Base-by-base conservation (phyloP, 2,329 filamentous ascomycete genomes). In the Escovopsis sp. region DNA sequence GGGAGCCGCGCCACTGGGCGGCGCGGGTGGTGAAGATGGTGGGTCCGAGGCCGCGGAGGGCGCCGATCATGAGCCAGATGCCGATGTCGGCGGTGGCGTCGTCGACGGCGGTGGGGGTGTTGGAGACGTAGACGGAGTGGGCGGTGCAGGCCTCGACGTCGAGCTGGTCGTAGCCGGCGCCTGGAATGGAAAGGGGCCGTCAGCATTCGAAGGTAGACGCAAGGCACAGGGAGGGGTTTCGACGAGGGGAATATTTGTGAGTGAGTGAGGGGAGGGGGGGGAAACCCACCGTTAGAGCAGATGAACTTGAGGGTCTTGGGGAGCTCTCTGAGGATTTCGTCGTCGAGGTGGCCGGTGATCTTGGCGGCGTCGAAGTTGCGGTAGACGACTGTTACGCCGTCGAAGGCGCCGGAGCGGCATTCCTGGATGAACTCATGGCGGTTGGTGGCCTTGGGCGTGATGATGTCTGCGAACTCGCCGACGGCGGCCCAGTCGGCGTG, bases 151-250 rank as follows among this genome's bases (percentile, higher is more conserved):
- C 78, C 32, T 69, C 54, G 8, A 87, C 65, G 53, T 87, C 77
- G 42, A 92, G 66, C 54, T 86, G 79, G 55, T 93, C 85, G 57
- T 93, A 93, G 27, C 86, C 86, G 37, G 85, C 82, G 41, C 82
- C 77, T 80, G 17, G 17, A 19, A 23, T 18, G n/a, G 16, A 32
- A 11, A 33, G 41, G 10, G 16, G 31, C 30, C 33, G 13, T 26
- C 27, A n/a, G n/a, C n/a, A n/a, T n/a, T n/a, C n/a, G n/a, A n/a
- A n/a, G n/a, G n/a, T n/a, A n/a, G n/a, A n/a, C n/a, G n/a, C n/a
- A n/a, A n/a, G n/a, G n/a, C n/a, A n/a, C n/a, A n/a, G n/a, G n/a
- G n/a, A n/a, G n/a, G n/a, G n/a, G n/a, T n/a, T n/a, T n/a, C n/a
- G n/a, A n/a, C n/a, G n/a, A n/a, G n/a, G n/a, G n/a, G n/a, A n/a